A percentile compares a stretch with the other conserved stretches of the same genome.
Evolutionary conservation across 2,329 filamentous ascomycete species (phyloP).

Genomic region (Neonectria coccinea): DNA sequence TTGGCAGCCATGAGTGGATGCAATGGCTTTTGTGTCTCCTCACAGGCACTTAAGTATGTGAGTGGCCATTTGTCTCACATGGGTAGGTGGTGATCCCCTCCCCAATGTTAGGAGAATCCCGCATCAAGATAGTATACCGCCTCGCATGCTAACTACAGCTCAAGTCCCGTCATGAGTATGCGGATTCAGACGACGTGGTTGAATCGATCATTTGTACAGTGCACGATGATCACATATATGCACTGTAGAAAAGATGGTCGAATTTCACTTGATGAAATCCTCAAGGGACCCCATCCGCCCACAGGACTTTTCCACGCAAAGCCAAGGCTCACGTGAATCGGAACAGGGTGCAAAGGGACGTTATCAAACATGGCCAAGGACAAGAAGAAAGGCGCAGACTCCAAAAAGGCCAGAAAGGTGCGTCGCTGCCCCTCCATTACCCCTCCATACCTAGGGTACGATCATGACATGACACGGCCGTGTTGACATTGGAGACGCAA

Average conservation of each 20-base stretch:
- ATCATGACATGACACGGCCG: constrained; percentile 19
- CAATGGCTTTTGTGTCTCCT: background rate
- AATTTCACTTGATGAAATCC: constrained; percentile 47
- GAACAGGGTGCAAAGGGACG: constrained; percentile 12
- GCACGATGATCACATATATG: background rate
- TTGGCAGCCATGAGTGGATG: background rate
- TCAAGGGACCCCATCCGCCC: constrained; percentile 41
- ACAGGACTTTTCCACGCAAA: constrained; percentile 38
- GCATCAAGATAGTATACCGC: background rate
- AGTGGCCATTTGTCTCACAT: background rate
- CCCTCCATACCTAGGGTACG: constrained; percentile 32
- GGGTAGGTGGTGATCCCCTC: background rate
- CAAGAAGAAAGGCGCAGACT: constrained; percentile 62
- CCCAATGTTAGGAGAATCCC: background rate
- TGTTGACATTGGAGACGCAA: constrained; percentile 35
- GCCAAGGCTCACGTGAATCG: constrained; percentile 26
- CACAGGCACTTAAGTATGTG: background rate
- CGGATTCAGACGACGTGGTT: background rate
- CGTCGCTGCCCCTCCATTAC: constrained; percentile 34
- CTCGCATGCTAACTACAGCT: background rate
- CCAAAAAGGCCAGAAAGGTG: constrained; percentile 65
- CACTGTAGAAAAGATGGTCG: constrained; percentile 39
- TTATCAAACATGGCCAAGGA: constrained; percentile 60
- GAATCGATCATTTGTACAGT: constrained; percentile 26
- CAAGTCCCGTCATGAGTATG: background rate